Percentiles rank a stretch among this genome's conserved stretches.
phyloP scores from a whole-genome alignment of 2,329 filamentous ascomycete genomes.

The Trichocomaceae sp. region DNA sequence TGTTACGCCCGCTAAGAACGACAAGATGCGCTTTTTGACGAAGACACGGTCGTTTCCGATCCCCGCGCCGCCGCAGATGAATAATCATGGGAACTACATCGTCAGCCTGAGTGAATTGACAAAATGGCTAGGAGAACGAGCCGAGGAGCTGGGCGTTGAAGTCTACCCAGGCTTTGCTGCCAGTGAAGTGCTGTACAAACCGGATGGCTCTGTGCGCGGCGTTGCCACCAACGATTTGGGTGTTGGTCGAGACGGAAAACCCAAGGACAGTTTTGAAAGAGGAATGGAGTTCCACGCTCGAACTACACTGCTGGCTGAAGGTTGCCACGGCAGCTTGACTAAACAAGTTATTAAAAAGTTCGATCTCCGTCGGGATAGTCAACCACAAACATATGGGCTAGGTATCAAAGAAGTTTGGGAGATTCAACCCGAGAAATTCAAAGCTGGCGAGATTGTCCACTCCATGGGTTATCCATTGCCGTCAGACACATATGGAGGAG shows the following conservation, averaged over 20 bases:
- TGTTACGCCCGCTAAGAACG: slow-evolving; percentile 73
- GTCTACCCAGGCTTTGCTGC: slow-evolving; percentile 95
- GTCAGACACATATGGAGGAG: slow-evolving; percentile 85
- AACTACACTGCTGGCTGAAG: slow-evolving; percentile 86
- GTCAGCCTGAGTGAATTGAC: slow-evolving; percentile 90
- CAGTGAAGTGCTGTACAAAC: slow-evolving; percentile 79
- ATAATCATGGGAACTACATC: slow-evolving; percentile 97
- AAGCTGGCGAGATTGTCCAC: slow-evolving; percentile 77
- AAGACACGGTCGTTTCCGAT: slow-evolving; percentile 70
- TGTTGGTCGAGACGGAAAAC: slow-evolving; percentile 69
- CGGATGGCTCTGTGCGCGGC: slow-evolving; percentile 82
- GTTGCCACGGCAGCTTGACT: slow-evolving; percentile 88
- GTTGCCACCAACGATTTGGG: slow-evolving; percentile 96
- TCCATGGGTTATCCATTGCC: slow-evolving; percentile 89
- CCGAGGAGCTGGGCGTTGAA: slow-evolving; percentile 94
- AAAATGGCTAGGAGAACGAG: slow-evolving; percentile 91
- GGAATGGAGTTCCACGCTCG: slow-evolving; percentile 98
- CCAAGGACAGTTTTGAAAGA: slow-evolving; percentile 86
- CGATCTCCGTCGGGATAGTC: slow-evolving; percentile 77
- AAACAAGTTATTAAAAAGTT: slow-evolving; percentile 96
- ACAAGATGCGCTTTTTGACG: slow-evolving; percentile 92
- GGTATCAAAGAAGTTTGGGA: slow-evolving; percentile 98
- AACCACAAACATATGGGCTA: slow-evolving; percentile 90
- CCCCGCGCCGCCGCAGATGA: slow-evolving; percentile 91
- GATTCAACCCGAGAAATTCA: slow-evolving; percentile 84